Conservation (phyloP, 148 eudicot genomes). For the Chenopodium suecicum region DNA sequence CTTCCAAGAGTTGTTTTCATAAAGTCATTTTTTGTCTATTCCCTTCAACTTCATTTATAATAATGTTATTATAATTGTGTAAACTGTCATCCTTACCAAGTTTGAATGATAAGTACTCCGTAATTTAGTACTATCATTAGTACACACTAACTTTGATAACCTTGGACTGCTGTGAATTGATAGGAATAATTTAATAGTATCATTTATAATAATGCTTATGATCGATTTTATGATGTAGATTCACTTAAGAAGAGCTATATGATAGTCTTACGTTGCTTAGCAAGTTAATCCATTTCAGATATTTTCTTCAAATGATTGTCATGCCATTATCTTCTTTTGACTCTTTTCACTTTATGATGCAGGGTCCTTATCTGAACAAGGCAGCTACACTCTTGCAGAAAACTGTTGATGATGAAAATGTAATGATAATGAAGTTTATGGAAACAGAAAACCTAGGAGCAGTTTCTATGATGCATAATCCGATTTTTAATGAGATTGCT, state of each 20-base stretch:
- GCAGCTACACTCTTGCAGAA: constrained; percentile 59
- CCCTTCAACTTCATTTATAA: too few relatives aligned
- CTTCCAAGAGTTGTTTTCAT: background rate
- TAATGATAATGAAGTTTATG: constrained; percentile 53
- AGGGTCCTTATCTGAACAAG: constrained; percentile 59
- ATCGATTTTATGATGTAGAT: too few relatives aligned
- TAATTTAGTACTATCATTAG: too few relatives aligned
- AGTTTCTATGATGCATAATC: constrained; percentile 7
- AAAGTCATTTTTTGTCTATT: too few relatives aligned
- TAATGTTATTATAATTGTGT: too few relatives aligned
- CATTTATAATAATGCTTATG: too few relatives aligned
- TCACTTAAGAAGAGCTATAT: too few relatives aligned
- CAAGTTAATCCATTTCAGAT: background rate
- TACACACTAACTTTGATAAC: too few relatives aligned
- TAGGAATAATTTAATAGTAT: too few relatives aligned
- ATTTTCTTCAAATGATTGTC: background rate
- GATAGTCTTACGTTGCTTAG: background rate
- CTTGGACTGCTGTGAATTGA: too few relatives aligned
- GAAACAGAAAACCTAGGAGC: constrained; percentile 3
- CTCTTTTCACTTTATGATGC: background rate
- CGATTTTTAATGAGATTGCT: constrained; percentile 25
- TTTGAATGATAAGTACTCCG: too few relatives aligned
- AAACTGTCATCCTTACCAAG: too few relatives aligned
- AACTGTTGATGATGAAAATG: constrained; percentile 60
- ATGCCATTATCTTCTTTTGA: background rate